phyloP scores from a whole-genome alignment of 169 alveolate genomes.

The Babesia bovis region DNA sequence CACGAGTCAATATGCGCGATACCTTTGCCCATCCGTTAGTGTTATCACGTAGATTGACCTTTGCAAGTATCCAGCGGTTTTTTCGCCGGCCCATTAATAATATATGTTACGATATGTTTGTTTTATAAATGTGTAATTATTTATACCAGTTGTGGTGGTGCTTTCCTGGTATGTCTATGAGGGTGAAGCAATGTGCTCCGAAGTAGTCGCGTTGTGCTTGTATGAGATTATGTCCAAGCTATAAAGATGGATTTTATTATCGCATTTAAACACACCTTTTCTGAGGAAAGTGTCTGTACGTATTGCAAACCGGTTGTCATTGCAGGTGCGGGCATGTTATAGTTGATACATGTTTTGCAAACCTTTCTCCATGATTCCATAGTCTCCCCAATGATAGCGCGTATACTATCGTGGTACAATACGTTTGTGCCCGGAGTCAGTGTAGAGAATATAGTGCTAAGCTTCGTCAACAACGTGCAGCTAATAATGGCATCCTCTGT shows the following conservation, averaged over 20 bases:
- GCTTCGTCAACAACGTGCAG: slow-evolving; percentile 71
- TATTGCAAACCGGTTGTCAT: slow-evolving; percentile 73
- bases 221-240: slow-evolving; percentile 72
- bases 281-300: slow-evolving; percentile 69
- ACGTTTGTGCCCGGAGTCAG: slow-evolving; percentile 28
- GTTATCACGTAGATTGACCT: slow-evolving; percentile 18
- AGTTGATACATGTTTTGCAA: slow-evolving; percentile 61
- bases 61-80: slow-evolving; percentile 62
- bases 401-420: slow-evolving; percentile 51
- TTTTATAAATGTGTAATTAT: background rate
- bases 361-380: slow-evolving; percentile 72
- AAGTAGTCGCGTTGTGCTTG: slow-evolving; percentile 86
- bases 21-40: background rate
- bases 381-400: slow-evolving; percentile 45
- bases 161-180: slow-evolving; percentile 73
- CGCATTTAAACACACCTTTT: slow-evolving; percentile 27
- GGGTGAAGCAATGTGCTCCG: slow-evolving; percentile 81
- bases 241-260: no score
- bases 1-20: slow-evolving; percentile 25
- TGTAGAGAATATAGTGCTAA: slow-evolving; percentile 63
- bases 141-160: slow-evolving; percentile 69
- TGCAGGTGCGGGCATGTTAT: slow-evolving; percentile 72
- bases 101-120: background rate
- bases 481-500: slow-evolving; percentile 83
- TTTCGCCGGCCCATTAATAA: slow-evolving; percentile 61